Evolutionary conservation across 1,139 yeast species (phyloP), one percentile per base, ranked within the genome.

Genomic region (Tardiomyces blankii): DNA sequence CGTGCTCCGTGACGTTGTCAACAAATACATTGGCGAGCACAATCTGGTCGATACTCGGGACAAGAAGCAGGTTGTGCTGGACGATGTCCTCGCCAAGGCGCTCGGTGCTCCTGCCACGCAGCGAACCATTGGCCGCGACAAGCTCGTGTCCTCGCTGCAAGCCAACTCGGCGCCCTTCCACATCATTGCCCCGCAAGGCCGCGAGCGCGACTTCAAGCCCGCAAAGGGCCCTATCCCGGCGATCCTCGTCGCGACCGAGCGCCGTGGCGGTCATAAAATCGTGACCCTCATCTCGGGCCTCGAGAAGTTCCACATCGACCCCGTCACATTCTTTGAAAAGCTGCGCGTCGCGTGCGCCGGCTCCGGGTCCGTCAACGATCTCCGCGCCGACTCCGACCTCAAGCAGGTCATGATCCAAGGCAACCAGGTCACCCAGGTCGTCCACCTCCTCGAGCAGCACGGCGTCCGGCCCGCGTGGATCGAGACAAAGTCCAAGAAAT

Each of bases 381-480:
- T 58, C 16, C 52, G 49, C 40, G 65, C 61, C 40, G 66, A 64
- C 2, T 48, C 57, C 11, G 77, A 74, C 23, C 59, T 74, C 7
- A 64, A 70, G 25, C 94, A 85, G 54, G 88, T 89, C 1, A 73
- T 79, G 43, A 94, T 91, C 2, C 97, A 91, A 64, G 98, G 98
- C 0, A 86, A 93, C 2, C 97, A 91, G 59, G 80, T 82, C 14
- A 73, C 75, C 44, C 64, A 75, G 1, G 77, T 85, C 13, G 67
- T 72, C 18, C 80, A 78, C 3, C 61, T 81, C 38, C 67, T 89
- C 49, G 74, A 73, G 30, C 73, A 79, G 51, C 68, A 70, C 46
- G 96, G 96, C 0, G 66, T 91, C 18, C 81, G 84, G 21, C 62
- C 72, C 2, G 62, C 71, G n/a, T 83, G 82, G 77, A 79, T 86